These are phyloP conservation scores for Pseudogymnoascus sp. DNA, from an alignment of 2,329 filamentous ascomycete species.

Conservation along the genomic window DNA sequence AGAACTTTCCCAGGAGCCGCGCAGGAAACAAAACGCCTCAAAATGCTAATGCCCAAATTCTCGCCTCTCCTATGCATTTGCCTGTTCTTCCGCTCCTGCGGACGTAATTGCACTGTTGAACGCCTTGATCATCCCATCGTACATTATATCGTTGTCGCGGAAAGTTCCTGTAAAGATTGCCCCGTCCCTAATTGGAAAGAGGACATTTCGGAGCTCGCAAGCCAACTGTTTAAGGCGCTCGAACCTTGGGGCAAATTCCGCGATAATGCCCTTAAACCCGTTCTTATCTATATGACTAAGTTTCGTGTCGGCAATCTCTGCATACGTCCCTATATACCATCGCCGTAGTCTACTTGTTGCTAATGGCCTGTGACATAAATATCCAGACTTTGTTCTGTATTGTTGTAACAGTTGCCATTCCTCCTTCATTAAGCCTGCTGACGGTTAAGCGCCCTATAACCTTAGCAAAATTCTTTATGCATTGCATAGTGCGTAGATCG, in stretches of 20 bases:
- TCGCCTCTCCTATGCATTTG: background rate
- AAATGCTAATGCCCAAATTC: background rate
- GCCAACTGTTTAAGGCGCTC: conserved; percentile 18
- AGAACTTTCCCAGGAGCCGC: too few relatives aligned
- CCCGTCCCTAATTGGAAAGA: conserved; percentile 21
- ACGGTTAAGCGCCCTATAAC: conserved; percentile 15
- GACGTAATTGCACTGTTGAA: conserved; percentile 13
- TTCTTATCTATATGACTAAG: conserved; percentile 15
- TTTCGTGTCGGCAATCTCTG: conserved; percentile 22
- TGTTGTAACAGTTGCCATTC: conserved; percentile 13
- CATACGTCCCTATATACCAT: conserved; percentile 26
- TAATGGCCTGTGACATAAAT: conserved; percentile 9
- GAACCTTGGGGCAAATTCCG: conserved; percentile 24
- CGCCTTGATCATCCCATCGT: conserved; percentile 17
- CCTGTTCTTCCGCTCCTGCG: background rate
- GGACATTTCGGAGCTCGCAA: conserved; percentile 12
- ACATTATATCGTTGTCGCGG: conserved; percentile 17
- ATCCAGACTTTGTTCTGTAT: conserved; percentile 14
- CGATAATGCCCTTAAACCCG: conserved; percentile 21
- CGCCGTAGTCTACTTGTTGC: conserved; percentile 14
- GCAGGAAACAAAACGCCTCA: background rate
- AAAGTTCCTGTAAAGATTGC: conserved; percentile 20
- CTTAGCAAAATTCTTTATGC: conserved; percentile 18
- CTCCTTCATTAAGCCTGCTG: conserved; percentile 14
- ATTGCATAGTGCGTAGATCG: conserved; percentile 16